Evolutionary conservation across 78 protist genomes (phyloP).

Genomic region (Dictyostelium citrinum): DNA sequence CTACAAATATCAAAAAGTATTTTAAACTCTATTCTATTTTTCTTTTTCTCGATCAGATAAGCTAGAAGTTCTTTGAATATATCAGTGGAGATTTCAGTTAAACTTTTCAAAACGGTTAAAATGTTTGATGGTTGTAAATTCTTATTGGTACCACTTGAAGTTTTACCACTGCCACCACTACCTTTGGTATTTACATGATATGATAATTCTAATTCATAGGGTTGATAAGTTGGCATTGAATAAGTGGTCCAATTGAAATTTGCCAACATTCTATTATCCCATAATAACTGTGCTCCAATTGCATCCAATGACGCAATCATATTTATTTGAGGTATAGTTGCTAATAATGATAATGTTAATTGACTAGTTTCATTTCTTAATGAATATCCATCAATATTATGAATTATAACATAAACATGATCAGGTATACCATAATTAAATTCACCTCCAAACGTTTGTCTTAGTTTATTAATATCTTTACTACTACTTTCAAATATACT

Average conservation of each 20-base stretch:
- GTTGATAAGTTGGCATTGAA: slow-evolving; percentile 2
- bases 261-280: neutral
- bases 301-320: neutral
- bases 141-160: neutral
- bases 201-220: neutral
- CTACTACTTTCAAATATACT: neutral
- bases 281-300: neutral
- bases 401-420: neutral
- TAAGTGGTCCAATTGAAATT: neutral
- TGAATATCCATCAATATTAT: slow-evolving; percentile 17
- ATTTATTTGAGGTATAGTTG: neutral
- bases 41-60: neutral
- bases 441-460: neutral
- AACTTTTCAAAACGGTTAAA: neutral
- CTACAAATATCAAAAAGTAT: neutral
- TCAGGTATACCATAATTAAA: neutral
- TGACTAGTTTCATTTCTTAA: neutral
- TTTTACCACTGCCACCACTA: neutral
- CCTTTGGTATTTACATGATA: neutral
- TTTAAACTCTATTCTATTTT: neutral
- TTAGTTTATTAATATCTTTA: neutral
- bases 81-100: neutral
- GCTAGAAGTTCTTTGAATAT: neutral
- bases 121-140: neutral
- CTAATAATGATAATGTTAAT: neutral